Conservation (phyloP, 2,329 filamentous ascomycete species). For the Aspergillus aculeatinus region DNA sequence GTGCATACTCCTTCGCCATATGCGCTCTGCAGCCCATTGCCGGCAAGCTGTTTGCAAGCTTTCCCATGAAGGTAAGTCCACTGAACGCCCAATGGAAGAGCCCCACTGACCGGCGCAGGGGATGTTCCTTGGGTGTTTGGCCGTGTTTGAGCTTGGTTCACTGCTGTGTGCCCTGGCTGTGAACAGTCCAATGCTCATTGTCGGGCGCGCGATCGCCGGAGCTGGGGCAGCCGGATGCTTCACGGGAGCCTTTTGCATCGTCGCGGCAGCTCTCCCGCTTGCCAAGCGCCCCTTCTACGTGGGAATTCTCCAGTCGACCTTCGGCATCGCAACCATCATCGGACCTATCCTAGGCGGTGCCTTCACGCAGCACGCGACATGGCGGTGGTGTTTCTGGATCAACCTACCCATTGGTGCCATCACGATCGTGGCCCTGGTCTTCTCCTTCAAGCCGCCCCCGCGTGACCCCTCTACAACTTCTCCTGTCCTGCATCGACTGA, state of each 20-base stretch:
- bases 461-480: too few relatives aligned
- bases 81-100: not conserved
- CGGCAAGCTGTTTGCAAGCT: constrained; percentile 27
- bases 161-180: constrained; percentile 25
- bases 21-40: constrained; percentile 25
- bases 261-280: constrained; percentile 10
- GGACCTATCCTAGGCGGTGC: constrained; percentile 39
- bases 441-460: too few relatives aligned
- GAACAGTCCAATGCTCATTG: constrained; percentile 27
- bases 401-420: too few relatives aligned
- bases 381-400: constrained; percentile 30
- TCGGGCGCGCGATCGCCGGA: constrained; percentile 27
- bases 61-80: constrained; percentile 22
- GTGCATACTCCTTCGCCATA: constrained; percentile 25
- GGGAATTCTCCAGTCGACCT: too few relatives aligned
- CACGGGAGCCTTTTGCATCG: constrained; percentile 23
- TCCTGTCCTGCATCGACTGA: too few relatives aligned
- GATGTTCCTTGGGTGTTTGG: too few relatives aligned
- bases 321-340: constrained; percentile 8
- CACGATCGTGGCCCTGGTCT: too few relatives aligned
- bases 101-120: too few relatives aligned
- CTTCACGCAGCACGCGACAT: constrained; percentile 34
- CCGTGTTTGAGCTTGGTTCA: too few relatives aligned
- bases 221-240: constrained; percentile 24
- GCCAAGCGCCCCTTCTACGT: too few relatives aligned